Evolutionary conservation across 805 yeast species (phyloP), one percentile per base, ranked within the genome.

Genomic region (Priceomyces carsonii): DNA sequence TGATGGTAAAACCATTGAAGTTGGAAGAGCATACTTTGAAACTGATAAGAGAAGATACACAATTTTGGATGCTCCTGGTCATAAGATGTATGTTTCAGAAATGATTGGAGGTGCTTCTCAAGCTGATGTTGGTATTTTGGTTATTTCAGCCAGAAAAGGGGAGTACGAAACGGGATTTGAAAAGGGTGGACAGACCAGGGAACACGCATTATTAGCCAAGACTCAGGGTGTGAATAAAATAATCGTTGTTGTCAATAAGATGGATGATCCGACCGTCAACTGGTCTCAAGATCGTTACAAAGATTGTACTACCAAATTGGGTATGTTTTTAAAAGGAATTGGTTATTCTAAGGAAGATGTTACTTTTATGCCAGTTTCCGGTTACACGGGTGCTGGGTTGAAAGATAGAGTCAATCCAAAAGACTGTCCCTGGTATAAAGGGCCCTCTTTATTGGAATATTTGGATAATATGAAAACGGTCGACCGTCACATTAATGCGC

Each of bases 81-180:
- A 93, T 75, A 93, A 93, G 72, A 85, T 93, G 88, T 93, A 93
- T 61, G 97, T 93, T 45, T 88, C 97, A 37, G 95, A 89, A 65
- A 93, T 93, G 99, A 93, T 93, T 73, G 98, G 98, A 55, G 99
- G 99, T 66, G 99, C 99, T 13, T 90, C 98, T 29, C 99, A 93
- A 72, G 99, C 99, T 22, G 99, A 93, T 70, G 93, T 91, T 39
- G 99, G 99, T 69, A 80, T 93, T 48, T 77, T 93, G 55, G 99
- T 93, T 32, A 93, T 93, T 51, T 86, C 96, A 45, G 98, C 98
- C 30, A 85, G 99, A 76, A 89, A 90, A 68, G 99, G 99, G 70
- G 99, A 93, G 66, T 93, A 93, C 67, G 99, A 93, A 72, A 93
- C 99, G 36, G 99, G 99, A 43, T 91, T 91, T 58, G 99, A 91